Percentiles rank a stretch among this genome's conserved stretches.
These are phyloP conservation scores for Waltergamsia citrina DNA, from an alignment of 2,329 filamentous ascomycete species.

Conservation along the genomic window DNA sequence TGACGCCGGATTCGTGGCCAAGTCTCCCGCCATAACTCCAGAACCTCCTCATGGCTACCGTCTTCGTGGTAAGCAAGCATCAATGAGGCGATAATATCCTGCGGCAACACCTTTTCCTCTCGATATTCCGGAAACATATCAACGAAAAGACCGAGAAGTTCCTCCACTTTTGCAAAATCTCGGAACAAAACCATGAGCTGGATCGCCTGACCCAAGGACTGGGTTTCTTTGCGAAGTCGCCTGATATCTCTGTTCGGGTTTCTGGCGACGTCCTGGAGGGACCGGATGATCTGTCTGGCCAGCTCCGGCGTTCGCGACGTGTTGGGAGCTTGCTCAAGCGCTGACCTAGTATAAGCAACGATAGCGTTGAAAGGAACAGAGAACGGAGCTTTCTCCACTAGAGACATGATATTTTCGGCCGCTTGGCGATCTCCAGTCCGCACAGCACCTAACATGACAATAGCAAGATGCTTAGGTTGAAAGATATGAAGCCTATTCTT, in stretches of 20 bases:
- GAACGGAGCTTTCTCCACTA: constrained; percentile 32
- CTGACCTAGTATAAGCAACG: constrained; percentile 16
- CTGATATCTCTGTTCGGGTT: constrained; percentile 5
- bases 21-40: constrained; percentile 29
- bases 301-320: constrained; percentile 13
- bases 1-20: constrained; percentile 13
- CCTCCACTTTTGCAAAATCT: constrained; percentile 43
- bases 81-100: constrained; percentile 50
- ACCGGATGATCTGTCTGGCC: constrained; percentile 16
- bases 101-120: constrained; percentile 29
- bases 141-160: constrained; percentile 46
- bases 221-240: constrained; percentile 15
- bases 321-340: constrained; percentile 2
- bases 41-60: constrained; percentile 48
- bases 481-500: constrained; percentile 35
- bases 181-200: constrained; percentile 22
- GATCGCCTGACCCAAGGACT: constrained; percentile 20
- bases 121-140: constrained; percentile 24
- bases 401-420: constrained; percentile 27
- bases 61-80: constrained; percentile 58
- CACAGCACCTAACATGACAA: constrained; percentile 43
- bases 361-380: constrained; percentile 31
- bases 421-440: constrained; percentile 31
- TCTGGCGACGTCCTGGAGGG: constrained; percentile 12
- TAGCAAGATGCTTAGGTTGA: constrained; percentile 37